Evolutionary conservation across 805 yeast genomes (phyloP), one percentile per base, ranked within the genome.

Genomic region (Clavispora vitiphila): DNA sequence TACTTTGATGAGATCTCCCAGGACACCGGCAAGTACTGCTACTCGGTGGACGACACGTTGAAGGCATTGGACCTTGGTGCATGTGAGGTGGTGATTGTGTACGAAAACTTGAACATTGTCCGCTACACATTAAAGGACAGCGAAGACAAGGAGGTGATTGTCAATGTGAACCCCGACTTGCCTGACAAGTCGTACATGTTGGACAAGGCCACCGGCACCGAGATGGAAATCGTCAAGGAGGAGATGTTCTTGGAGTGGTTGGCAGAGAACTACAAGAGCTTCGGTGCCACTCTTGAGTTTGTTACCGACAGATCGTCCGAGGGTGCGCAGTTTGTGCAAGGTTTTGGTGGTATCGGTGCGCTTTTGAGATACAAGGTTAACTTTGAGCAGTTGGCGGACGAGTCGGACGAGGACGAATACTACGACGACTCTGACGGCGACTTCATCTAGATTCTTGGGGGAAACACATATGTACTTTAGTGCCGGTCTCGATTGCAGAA

Each of bases 291-390:
- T 46, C 77, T 93, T 57, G 99, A 93, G 72, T 93, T 93, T 56
- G 96, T 93, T 54, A 86, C 97, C 38, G 98, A 93, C 72, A 82
- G 88, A 70, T 86, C 96, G 18, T 83, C 95, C 34, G 99, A 93
- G 70, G 99, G 99, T 75, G 95, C 98, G 35, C 99, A 93, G 73
- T 93, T 93, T 67, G 95, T 85, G 46, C 83, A 81, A 56, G 99
- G 99, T 46, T 93, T 93, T 61, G 99, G 99, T 84, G 99, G 99
- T 71, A 79, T 93, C 53, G 99, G 99, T 65, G 97, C 96, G 44
- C 64, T 93, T 56, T 74, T 93, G 64, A 88, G 99, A 72, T 93
- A 93, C 71, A 89, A 89, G 69, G 93, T 93, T 55, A 93, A 93
- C 72, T 93, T 93, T 58, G 99, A 93, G 65, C 97, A 89, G 74